phyloP scores from a whole-genome alignment of 768 basidiomycete species.

The Leccinum fibrillosum region DNA sequence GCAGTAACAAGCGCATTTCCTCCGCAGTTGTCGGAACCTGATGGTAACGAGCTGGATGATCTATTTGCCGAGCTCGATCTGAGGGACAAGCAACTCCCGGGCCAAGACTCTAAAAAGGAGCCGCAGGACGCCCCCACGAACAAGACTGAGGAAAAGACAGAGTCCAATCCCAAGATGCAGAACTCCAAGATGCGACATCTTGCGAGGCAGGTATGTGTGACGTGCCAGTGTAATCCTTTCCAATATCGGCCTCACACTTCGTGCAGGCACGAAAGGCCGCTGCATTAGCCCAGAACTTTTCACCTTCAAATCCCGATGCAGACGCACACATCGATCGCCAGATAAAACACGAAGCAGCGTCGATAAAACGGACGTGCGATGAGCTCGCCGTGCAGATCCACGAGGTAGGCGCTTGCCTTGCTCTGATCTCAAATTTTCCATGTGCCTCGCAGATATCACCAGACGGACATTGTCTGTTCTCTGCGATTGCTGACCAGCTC shows the following conservation, averaged over 20 bases:
- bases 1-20: conserved; percentile 17
- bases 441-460: conserved; percentile 71
- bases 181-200: conserved; percentile 62
- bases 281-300: conserved; percentile 49
- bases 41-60: conserved; percentile 62
- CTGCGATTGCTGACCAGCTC: conserved; percentile 91
- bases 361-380: conserved; percentile 63
- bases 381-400: conserved; percentile 61
- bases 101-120: conserved; percentile 47
- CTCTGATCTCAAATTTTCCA: neutral
- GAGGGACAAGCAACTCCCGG: conserved; percentile 41
- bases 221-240: neutral
- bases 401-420: conserved; percentile 45
- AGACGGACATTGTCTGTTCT: conserved; percentile 95
- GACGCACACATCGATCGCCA: conserved; percentile 62
- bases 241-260: neutral
- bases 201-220: conserved; percentile 62
- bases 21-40: conserved; percentile 26
- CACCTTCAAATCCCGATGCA: conserved; percentile 52
- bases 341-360: conserved; percentile 62
- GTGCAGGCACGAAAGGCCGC: conserved; percentile 71
- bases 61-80: conserved; percentile 76
- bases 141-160: conserved; percentile 14
- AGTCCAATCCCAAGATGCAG: conserved; percentile 39
- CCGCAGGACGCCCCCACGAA: conserved; percentile 37